Evolutionary conservation across 805 yeast species (phyloP).

Genomic region (Yamadazyma olivae): DNA sequence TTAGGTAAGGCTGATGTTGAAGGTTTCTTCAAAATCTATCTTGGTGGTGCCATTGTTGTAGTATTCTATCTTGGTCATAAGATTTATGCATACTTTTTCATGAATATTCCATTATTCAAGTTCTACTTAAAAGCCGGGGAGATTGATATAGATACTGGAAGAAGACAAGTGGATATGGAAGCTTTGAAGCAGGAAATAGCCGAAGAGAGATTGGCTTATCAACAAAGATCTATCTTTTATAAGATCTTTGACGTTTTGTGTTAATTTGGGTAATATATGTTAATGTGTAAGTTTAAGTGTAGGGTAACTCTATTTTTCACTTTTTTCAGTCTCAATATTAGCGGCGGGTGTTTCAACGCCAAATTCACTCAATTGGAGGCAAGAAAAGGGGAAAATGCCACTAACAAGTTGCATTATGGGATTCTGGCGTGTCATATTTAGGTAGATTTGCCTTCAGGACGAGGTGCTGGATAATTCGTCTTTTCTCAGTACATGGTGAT

Average conservation of each 20-base stretch:
- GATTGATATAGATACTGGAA: constrained; percentile 62
- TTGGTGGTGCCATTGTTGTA: constrained; percentile 44
- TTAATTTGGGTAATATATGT: background rate
- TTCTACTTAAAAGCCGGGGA: constrained; percentile 43
- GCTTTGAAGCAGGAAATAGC: constrained; percentile 49
- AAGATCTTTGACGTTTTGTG: constrained; percentile 17
- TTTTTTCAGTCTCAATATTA: too few relatives aligned
- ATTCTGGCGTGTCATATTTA: too few relatives aligned
- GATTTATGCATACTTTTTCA: constrained; percentile 33
- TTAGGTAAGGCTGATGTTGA: constrained; percentile 29
- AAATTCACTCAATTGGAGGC: too few relatives aligned
- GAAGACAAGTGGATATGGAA: constrained; percentile 56
- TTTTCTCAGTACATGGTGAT: too few relatives aligned
- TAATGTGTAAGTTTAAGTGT: too few relatives aligned
- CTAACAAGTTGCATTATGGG: too few relatives aligned
- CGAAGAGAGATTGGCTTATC: constrained; percentile 30
- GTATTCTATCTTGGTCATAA: constrained; percentile 52
- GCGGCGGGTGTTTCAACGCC: too few relatives aligned
- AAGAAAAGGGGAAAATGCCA: too few relatives aligned
- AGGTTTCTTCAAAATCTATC: constrained; percentile 52
- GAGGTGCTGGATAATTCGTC: too few relatives aligned
- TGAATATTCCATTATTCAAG: constrained; percentile 26
- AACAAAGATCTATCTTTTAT: constrained; percentile 11
- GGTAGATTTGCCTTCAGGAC: too few relatives aligned
- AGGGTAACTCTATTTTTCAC: too few relatives aligned